Evolutionary conservation across 176 grass and related monocot genomes (phyloP).

Genomic region (Triticum turgidum): DNA sequence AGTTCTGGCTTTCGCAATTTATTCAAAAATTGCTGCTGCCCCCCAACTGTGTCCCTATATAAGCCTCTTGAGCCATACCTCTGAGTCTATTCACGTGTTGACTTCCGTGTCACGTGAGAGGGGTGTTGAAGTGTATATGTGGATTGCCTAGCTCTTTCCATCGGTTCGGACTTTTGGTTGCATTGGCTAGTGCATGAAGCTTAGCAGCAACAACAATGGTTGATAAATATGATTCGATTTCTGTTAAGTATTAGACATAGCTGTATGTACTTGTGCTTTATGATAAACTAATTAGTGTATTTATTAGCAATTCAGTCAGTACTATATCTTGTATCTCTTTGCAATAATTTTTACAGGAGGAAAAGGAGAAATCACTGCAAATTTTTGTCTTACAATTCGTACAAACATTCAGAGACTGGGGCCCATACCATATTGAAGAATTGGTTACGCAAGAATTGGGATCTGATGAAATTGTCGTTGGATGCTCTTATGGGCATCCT

Average conservation of each 20-base stretch:
- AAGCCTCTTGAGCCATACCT: no score
- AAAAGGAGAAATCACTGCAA: constrained; percentile 82
- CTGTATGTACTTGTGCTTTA: not conserved
- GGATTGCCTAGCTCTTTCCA: no score
- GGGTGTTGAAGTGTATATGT: no score
- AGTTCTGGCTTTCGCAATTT: no score
- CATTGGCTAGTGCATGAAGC: no score
- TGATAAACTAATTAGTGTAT: constrained; percentile 6
- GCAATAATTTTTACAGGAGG: constrained; percentile 53
- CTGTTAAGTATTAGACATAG: constrained; percentile 1
- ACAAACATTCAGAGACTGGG: constrained; percentile 90
- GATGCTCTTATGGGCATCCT: constrained; percentile 86
- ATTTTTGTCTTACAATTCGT: constrained; percentile 75
- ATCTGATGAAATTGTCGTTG: constrained; percentile 60
- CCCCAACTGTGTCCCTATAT: no score
- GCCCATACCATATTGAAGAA: constrained; percentile 44
- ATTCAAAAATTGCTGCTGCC: no score
- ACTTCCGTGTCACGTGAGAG: no score
- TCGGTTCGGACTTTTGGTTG: no score
- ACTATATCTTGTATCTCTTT: constrained; percentile 31
- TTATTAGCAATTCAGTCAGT: not conserved
- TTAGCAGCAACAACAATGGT: not conserved
- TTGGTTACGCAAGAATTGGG: constrained; percentile 38
- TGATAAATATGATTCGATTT: not conserved
- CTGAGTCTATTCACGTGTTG: no score